Conservation (phyloP, 2,329 filamentous ascomycete species). For the Aureobasidium subglaciale region DNA sequence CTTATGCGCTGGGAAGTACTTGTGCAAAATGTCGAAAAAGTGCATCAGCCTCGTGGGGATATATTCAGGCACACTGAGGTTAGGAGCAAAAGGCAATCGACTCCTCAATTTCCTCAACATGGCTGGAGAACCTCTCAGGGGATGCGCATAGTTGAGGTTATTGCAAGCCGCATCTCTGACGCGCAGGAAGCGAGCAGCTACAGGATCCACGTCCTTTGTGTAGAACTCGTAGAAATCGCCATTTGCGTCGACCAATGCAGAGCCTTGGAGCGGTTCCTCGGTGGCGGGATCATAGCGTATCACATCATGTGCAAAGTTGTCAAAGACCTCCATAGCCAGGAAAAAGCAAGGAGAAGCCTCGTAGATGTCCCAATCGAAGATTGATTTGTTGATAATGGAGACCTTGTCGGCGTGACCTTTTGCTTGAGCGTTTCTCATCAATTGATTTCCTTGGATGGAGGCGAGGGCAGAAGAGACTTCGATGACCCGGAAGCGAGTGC, state of each 20-base stretch:
- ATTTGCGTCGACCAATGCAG: constrained; percentile 73
- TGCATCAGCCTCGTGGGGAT: constrained; percentile 92
- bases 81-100: constrained; percentile 62
- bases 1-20: constrained; percentile 83
- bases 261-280: constrained; percentile 76
- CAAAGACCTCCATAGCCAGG: constrained; percentile 93
- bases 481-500: constrained; percentile 91
- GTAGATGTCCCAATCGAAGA: constrained; percentile 87
- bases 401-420: constrained; percentile 77
- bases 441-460: constrained; percentile 63
- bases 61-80: constrained; percentile 80
- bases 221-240: constrained; percentile 98
- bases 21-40: constrained; percentile 86
- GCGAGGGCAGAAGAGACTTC: constrained; percentile 86
- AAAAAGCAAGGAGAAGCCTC: constrained; percentile 96
- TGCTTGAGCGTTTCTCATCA: constrained; percentile 58
- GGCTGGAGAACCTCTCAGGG: constrained; percentile 45
- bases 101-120: constrained; percentile 56
- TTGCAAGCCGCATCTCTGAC: constrained; percentile 68
- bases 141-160: constrained; percentile 55
- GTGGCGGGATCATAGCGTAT: constrained; percentile 83
- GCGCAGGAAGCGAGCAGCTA: constrained; percentile 73
- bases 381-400: constrained; percentile 87
- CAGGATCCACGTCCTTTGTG: constrained; percentile 68
- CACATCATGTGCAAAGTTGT: constrained; percentile 94